phyloP scores from a whole-genome alignment of 2,329 filamentous ascomycete genomes.

The Neonectria punicea region DNA sequence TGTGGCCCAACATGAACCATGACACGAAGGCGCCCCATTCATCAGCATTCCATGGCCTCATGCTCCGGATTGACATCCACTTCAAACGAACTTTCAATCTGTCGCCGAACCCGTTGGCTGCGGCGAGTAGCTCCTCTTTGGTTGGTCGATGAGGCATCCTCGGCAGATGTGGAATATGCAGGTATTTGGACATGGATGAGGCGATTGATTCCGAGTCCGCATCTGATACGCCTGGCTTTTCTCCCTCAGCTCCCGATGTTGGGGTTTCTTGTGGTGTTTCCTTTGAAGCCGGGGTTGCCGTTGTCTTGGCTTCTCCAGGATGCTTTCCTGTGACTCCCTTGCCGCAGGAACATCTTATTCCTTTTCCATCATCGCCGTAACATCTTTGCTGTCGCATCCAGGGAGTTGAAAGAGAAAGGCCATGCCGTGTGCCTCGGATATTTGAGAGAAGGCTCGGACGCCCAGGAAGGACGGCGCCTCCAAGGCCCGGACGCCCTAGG shows the following conservation, averaged over 20 bases:
- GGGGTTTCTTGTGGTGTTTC: slow-evolving; percentile 24
- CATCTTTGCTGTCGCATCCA: slow-evolving; percentile 30
- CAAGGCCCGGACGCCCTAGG: slow-evolving; percentile 11
- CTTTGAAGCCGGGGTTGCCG: slow-evolving; percentile 22
- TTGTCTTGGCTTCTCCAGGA: slow-evolving; percentile 18
- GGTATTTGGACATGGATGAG: slow-evolving; percentile 67
- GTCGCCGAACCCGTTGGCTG: slow-evolving; percentile 93
- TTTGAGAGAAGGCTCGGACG: slow-evolving; percentile 16
- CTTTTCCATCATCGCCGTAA: slow-evolving; percentile 33
- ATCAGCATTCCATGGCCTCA: slow-evolving; percentile 92
- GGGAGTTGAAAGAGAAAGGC: not conserved
- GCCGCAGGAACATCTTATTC: slow-evolving; percentile 40
- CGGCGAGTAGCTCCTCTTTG: slow-evolving; percentile 91
- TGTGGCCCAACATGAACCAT: slow-evolving; percentile 92
- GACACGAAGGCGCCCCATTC: slow-evolving; percentile 95
- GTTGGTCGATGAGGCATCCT: slow-evolving; percentile 88
- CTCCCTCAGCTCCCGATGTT: slow-evolving; percentile 17
- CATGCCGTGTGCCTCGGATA: slow-evolving; percentile 2
- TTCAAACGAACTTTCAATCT: slow-evolving; percentile 92
- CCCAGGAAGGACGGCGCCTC: slow-evolving; percentile 14
- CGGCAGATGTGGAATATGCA: slow-evolving; percentile 66
- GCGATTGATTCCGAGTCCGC: slow-evolving; percentile 55
- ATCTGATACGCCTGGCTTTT: slow-evolving; percentile 23
- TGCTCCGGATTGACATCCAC: slow-evolving; percentile 95
- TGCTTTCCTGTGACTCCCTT: slow-evolving; percentile 29